Percentiles rank a stretch among this genome's conserved stretches.
These are phyloP conservation scores for Juglanconis sp. DNA, from an alignment of 2,329 filamentous ascomycete genomes.

Conservation along the genomic window DNA sequence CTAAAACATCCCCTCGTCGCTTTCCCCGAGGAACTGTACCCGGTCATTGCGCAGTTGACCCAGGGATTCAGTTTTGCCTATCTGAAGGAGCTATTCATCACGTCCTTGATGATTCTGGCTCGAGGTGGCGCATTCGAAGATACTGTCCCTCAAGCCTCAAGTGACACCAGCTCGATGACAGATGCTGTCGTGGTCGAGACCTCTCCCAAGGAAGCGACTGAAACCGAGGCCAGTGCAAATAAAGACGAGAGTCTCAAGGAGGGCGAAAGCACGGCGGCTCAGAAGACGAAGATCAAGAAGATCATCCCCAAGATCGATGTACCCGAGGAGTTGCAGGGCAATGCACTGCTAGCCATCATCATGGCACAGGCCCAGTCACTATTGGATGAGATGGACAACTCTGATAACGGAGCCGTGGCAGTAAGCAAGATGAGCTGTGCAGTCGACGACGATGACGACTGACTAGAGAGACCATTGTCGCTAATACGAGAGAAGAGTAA, in stretches of 20 bases:
- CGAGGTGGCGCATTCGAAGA: constrained; percentile 20
- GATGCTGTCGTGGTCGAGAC: background rate
- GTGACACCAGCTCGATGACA: background rate
- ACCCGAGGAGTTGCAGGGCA: background rate
- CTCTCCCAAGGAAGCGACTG: background rate
- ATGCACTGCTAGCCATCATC: background rate
- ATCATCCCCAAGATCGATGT: background rate
- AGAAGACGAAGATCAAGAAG: background rate
- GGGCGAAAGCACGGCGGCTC: background rate
- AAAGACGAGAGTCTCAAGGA: background rate
- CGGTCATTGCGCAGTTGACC: constrained; percentile 60
- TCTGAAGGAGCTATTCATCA: constrained; percentile 67
- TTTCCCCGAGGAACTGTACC: constrained; percentile 57
- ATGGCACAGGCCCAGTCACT: background rate
- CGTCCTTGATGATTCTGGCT: constrained; percentile 58
- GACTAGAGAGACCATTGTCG: no score
- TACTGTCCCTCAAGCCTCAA: background rate
- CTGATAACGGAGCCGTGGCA: no score
- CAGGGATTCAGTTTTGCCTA: constrained; percentile 67
- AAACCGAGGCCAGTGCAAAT: background rate
- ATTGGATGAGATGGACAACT: background rate
- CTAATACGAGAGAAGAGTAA: no score
- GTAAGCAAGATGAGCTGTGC: no score
- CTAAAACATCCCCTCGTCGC: constrained; percentile 54
- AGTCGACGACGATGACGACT: no score